These are phyloP conservation scores for Sporothrix mexicana DNA, from an alignment of 2,329 filamentous ascomycete genomes.

Conservation along the genomic window DNA sequence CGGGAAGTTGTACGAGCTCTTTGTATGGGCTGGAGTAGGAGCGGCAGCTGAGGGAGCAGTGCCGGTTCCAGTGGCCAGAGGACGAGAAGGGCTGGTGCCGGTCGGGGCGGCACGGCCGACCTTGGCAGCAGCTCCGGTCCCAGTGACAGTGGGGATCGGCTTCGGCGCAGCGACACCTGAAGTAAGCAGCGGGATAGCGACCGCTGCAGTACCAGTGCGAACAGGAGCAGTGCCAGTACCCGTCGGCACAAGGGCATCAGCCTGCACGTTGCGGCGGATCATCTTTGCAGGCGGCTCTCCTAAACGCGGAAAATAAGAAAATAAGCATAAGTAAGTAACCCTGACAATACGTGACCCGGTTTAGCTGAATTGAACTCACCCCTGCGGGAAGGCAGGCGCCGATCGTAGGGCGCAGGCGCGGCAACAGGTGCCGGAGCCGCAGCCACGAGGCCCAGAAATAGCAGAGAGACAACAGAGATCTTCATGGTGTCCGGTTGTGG, in stretches of 20 bases:
- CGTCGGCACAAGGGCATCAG: neutral
- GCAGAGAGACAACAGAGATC: neutral
- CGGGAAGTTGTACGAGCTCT: conserved; percentile 19
- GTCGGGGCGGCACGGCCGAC: neutral
- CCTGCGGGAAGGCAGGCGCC: conserved; percentile 4
- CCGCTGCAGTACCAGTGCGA: neutral
- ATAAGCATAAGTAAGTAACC: neutral
- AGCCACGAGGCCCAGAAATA: conserved; percentile 2
- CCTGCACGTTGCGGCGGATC: neutral
- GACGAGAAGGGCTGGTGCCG: neutral
- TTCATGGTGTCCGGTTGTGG: conserved; percentile 18
- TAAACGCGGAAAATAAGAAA: neutral
- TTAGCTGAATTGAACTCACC: neutral
- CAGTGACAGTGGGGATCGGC: neutral
- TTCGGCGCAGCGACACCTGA: neutral
- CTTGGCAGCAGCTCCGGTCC: neutral
- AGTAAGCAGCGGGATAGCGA: neutral
- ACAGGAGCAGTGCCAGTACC: neutral
- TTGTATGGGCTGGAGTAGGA: neutral
- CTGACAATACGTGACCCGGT: neutral
- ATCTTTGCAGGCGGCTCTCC: conserved; percentile 4
- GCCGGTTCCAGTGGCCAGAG: neutral
- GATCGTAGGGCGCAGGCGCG: conserved; percentile 18
- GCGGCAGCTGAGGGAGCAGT: neutral
- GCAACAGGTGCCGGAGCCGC: conserved; percentile 21